These are phyloP conservation scores for Claviceps maximensis DNA, from an alignment of 2,329 filamentous ascomycete species.

Conservation along the genomic window DNA sequence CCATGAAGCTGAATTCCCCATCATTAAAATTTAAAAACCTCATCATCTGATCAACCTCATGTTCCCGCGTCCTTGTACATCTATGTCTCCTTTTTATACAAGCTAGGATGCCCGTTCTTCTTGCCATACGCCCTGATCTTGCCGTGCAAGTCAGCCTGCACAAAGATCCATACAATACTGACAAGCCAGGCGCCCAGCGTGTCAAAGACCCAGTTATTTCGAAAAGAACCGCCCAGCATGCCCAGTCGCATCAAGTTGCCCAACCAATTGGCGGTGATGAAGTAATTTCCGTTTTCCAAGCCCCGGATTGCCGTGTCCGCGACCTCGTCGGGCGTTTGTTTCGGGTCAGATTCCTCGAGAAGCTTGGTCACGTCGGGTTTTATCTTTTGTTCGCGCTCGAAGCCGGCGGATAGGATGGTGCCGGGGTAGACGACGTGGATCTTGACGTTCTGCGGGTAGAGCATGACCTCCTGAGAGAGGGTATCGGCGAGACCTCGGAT, in stretches of 20 bases:
- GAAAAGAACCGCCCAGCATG: constrained; percentile 38
- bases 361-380: constrained; percentile 72
- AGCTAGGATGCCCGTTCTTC: constrained; percentile 44
- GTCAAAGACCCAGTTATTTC: constrained; percentile 49
- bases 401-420: constrained; percentile 65
- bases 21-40: too few species aligned
- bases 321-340: constrained; percentile 66
- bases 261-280: constrained; percentile 63
- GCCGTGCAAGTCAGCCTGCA: constrained; percentile 39
- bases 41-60: too few species aligned
- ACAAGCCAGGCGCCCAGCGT: constrained; percentile 41
- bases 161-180: constrained; percentile 44
- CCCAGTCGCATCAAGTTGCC: constrained; percentile 58
- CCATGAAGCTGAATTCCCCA: too few species aligned
- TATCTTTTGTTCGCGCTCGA: constrained; percentile 58
- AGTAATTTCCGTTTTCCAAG: constrained; percentile 67
- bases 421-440: constrained; percentile 76
- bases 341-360: constrained; percentile 71
- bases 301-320: constrained; percentile 56
- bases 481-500: constrained; percentile 73
- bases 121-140: constrained; percentile 44
- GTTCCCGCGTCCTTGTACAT: too few species aligned
- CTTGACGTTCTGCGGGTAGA: constrained; percentile 75
- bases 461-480: constrained; percentile 66
- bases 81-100: constrained; percentile 21